phyloP scores from a whole-genome alignment of 106 monocot species.

The Narthecium ossifragum region DNA sequence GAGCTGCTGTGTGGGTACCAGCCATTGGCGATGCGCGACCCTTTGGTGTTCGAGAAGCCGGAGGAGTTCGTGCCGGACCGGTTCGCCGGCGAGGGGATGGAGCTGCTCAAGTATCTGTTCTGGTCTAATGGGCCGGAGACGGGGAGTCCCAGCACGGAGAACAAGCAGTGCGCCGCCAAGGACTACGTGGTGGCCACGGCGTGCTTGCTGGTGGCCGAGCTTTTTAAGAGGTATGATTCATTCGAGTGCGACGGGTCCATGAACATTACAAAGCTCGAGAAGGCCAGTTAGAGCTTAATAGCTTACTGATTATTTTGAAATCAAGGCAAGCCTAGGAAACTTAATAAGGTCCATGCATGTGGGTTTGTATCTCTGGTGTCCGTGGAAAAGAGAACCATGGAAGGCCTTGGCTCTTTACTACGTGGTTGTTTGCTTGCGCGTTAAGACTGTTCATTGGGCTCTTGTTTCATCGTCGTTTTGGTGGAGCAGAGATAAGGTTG shows the following conservation, averaged over 20 bases:
- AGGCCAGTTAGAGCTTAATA: no score
- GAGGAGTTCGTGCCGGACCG: conserved; percentile 42
- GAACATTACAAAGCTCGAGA: conserved; percentile 31
- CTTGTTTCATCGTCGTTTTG: no score
- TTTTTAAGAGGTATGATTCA: conserved; percentile 45
- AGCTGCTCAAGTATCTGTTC: conserved; percentile 41
- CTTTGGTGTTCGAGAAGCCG: conserved; percentile 44
- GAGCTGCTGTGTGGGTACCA: conserved; percentile 80
- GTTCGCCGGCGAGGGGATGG: conserved; percentile 32
- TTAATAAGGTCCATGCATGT: no score
- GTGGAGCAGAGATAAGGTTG: no score
- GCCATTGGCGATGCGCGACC: conserved; percentile 62
- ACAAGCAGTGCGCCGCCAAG: conserved; percentile 89
- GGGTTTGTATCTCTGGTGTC: no score
- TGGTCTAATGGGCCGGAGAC: conserved; percentile 85
- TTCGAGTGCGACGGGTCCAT: conserved; percentile 30
- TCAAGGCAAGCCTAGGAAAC: no score
- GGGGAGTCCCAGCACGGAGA: conserved; percentile 27
- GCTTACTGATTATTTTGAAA: no score
- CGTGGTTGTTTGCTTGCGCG: no score
- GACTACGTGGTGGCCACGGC: conserved; percentile 54
- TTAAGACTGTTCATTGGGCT: no score
- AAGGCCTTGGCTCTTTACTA: no score
- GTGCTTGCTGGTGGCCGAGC: conserved; percentile 49
- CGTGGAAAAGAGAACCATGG: no score